Conservation (phyloP, 306 rosid genomes). For the Clitoria ternatea region DNA sequence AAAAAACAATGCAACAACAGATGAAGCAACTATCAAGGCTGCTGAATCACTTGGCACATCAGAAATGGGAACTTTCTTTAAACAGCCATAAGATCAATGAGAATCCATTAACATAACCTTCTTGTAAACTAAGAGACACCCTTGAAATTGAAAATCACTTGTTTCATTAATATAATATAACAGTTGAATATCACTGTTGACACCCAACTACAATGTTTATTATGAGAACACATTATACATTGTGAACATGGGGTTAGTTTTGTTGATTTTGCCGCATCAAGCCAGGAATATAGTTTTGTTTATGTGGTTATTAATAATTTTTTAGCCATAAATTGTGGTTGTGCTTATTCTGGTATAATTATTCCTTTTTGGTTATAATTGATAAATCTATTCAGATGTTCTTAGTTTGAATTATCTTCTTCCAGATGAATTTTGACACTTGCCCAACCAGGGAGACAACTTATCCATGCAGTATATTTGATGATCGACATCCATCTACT, state of each 20-base stretch:
- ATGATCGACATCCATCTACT: slow-evolving; percentile 94
- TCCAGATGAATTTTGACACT: slow-evolving; percentile 85
- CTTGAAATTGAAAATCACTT: slow-evolving; percentile 2
- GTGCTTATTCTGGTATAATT: slow-evolving; percentile 10
- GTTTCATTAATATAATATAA: background rate
- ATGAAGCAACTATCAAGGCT: slow-evolving; percentile 10
- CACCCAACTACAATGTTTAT: background rate
- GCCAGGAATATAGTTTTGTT: background rate
- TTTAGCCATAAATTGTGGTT: background rate
- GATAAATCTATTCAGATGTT: slow-evolving; percentile 20
- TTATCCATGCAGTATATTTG: slow-evolving; percentile 91
- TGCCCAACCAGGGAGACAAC: slow-evolving; percentile 83
- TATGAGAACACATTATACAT: background rate
- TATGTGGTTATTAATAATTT: background rate
- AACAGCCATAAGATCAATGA: background rate
- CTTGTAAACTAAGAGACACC: background rate
- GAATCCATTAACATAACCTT: background rate
- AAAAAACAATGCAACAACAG: background rate
- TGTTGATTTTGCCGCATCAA: slow-evolving; percentile 1
- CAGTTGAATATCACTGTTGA: background rate
- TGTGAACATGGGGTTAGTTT: background rate
- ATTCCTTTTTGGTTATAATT: background rate
- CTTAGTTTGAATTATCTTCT: slow-evolving; percentile 4
- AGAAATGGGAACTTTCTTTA: background rate
- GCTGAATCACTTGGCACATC: background rate